These are phyloP conservation scores for Esteya vermicola DNA, from an alignment of 2,329 filamentous ascomycete species.

Conservation along the genomic window DNA sequence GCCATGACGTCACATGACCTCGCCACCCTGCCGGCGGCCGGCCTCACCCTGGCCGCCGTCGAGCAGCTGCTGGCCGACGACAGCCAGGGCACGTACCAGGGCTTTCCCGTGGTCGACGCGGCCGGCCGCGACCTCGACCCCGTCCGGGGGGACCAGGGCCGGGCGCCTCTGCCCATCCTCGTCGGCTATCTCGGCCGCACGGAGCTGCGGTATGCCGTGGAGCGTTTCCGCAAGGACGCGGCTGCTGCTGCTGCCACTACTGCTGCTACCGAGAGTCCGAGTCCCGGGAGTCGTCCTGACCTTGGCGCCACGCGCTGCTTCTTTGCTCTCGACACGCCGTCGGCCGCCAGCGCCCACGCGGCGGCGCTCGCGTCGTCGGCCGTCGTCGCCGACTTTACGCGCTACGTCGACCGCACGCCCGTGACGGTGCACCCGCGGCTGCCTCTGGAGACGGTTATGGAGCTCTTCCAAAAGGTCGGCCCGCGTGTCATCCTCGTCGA, in stretches of 20 bases:
- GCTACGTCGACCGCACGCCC: conserved; percentile 80
- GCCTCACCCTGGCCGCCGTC: conserved; percentile 60
- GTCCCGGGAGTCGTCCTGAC: no score
- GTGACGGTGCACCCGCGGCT: conserved; percentile 83
- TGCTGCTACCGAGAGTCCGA: no score
- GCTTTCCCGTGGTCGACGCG: conserved; percentile 74
- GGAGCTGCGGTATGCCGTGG: conserved; percentile 81
- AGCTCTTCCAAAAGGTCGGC: conserved; percentile 95
- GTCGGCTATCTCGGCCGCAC: conserved; percentile 88
- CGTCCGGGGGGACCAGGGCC: no score
- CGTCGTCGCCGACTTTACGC: conserved; percentile 55
- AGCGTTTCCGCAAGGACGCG: conserved; percentile 56
- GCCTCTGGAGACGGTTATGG: conserved; percentile 93
- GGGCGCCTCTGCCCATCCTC: no score
- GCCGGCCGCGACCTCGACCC: conserved; percentile 53
- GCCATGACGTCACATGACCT: conserved; percentile 76
- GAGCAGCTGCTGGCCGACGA: conserved; percentile 60
- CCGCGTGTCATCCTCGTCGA: conserved; percentile 83
- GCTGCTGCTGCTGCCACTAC: conserved; percentile 55
- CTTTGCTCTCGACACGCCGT: not conserved
- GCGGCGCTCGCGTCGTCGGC: not conserved
- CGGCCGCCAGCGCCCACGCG: not conserved
- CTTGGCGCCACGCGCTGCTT: not conserved
- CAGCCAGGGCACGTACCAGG: conserved; percentile 79
- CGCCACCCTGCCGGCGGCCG: conserved; percentile 58